These are phyloP conservation scores for Schizophyllum amplum DNA, from an alignment of 1,284 basidiomycete species.

Conservation along the genomic window DNA sequence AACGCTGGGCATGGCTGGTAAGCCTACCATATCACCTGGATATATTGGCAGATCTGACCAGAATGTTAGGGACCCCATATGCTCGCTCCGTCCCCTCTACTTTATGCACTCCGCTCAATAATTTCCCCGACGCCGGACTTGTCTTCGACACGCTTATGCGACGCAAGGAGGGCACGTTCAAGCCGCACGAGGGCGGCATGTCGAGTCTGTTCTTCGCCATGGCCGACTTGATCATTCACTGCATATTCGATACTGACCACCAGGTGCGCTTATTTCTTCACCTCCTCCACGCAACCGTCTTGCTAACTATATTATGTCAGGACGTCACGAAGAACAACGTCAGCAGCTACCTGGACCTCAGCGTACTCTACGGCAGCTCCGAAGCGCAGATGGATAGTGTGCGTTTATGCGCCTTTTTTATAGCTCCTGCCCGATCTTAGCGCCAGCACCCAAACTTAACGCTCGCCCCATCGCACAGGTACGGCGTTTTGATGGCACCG, in stretches of 20 bases:
- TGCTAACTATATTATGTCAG: no score
- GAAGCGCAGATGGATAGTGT: conserved; percentile 32
- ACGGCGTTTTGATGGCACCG: conserved; percentile 56
- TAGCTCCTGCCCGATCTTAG: neutral
- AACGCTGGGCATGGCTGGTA: conserved; percentile 42
- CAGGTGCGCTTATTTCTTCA: no score
- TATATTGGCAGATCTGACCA: neutral
- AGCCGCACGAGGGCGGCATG: conserved; percentile 50
- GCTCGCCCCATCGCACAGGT: conserved; percentile 30
- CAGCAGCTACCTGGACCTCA: conserved; percentile 73
- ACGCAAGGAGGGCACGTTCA: conserved; percentile 35
- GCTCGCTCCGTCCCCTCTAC: conserved; percentile 61
- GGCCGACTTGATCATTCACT: conserved; percentile 71
- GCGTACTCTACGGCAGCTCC: conserved; percentile 64
- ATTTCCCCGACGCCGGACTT: conserved; percentile 58
- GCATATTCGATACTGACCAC: conserved; percentile 58
- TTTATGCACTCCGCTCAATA: conserved; percentile 30
- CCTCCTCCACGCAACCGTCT: no score
- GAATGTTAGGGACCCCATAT: conserved; percentile 43
- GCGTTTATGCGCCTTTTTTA: no score
- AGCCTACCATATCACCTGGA: neutral
- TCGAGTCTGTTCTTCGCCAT: conserved; percentile 71
- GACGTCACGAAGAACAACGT: conserved; percentile 37
- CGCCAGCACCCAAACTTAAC: neutral
- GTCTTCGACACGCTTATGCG: conserved; percentile 70